Base-by-base conservation (phyloP, 768 basidiomycete genomes). In the Kondoa subrosea region DNA sequence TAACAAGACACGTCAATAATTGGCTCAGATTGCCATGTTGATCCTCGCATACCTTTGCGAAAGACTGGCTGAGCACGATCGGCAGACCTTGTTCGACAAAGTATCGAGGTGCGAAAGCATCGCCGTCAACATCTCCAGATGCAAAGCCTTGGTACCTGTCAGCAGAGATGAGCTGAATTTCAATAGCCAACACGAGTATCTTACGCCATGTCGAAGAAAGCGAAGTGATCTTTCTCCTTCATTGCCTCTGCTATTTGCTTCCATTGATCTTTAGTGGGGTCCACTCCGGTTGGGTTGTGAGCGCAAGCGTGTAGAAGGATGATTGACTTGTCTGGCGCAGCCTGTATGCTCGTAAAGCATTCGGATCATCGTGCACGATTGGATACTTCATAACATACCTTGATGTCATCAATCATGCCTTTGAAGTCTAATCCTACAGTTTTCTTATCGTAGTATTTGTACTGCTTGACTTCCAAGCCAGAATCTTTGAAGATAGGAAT, bases 171-270 rank as follows among this genome's bases (percentile, higher is more conserved):
- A 30, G 16, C 30, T 32, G 33, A 27, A 63, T 4, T 25, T 8
- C 8, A 8, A 25, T 59, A 25, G 8, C 15, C 15, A n/a, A 15
- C 3, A 17, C 21, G 26, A 3, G 61, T 16, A 4, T 15, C 61
- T 27, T n/a, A 63, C 61, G 95, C 93, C 91, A 96, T 96, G 79
- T 99, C 95, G 77, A 97, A 96, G 85, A 96, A 91, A 65, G 93
- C 88, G 85, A 96, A 93, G 73, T 93, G 83, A 71, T 85, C 84
- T 81, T 75, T 75, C 66, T 71, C 70, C 72, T 73, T 74, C 76
- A 95, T 83, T 66, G 85, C 78, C 40, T 86, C 81, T 50, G 87
- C 87, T 73, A 96, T 82, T 67, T 80, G 77, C 69, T 82, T 79
- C 92, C 92, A 97, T 76, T 96, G 87, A 72, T 87, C 89, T 59